These are phyloP conservation scores for Cupressus sempervirens DNA, from an alignment of 75 land plant species.

Conservation along the genomic window DNA sequence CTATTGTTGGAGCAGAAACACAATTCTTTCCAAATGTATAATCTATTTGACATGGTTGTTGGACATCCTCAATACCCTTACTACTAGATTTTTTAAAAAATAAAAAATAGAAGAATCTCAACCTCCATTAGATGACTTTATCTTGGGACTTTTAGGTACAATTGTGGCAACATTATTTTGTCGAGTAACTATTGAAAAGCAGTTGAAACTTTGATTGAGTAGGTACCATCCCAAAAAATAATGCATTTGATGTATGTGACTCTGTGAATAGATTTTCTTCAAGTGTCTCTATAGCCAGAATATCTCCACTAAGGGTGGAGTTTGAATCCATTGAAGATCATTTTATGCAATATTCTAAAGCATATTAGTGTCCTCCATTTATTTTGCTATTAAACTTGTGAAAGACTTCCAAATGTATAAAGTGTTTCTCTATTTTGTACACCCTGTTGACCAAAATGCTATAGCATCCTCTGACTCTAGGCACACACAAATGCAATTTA, in stretches of 20 bases:
- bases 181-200: conserved; percentile 5
- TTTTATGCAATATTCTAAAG: no score
- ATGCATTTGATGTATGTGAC: conserved; percentile 29
- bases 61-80: conserved; percentile 15
- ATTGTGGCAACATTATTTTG: conserved; percentile 17
- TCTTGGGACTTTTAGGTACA: conserved; percentile 21
- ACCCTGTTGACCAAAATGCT: no score
- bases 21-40: conserved; percentile 1
- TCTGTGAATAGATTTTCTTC: conserved; percentile 48
- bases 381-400: no score
- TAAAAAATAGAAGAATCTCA: conserved; percentile 23
- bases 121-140: conserved; percentile 17
- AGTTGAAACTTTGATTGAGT: neutral
- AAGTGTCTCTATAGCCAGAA: conserved; percentile 32
- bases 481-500: no score
- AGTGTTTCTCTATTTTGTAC: no score
- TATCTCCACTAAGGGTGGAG: conserved; percentile 34
- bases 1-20: conserved; percentile 5
- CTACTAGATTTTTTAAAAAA: conserved; percentile 22
- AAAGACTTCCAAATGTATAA: no score
- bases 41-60: neutral
- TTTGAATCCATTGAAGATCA: conserved; percentile 41
- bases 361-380: no score
- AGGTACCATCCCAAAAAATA: neutral
- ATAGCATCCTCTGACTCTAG: no score